Conservation (phyloP, 106 monocot species). For the Cymbidium sinense region DNA sequence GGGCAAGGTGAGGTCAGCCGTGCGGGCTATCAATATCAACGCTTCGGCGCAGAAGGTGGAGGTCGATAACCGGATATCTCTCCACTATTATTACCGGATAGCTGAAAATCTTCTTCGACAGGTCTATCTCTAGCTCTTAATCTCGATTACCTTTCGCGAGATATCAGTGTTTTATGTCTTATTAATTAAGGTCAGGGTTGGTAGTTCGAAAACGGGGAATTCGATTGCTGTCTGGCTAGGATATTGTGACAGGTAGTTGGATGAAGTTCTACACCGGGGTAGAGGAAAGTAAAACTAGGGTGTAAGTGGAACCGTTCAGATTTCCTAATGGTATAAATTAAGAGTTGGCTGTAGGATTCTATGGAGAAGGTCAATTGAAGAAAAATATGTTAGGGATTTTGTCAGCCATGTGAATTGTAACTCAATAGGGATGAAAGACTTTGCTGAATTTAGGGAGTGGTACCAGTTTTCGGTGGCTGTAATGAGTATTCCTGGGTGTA, state of each 20-base stretch:
- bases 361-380: not conserved
- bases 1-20: not conserved
- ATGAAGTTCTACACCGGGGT: not conserved
- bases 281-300: not conserved
- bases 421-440: not conserved
- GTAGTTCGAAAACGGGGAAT: not conserved
- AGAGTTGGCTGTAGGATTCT: not conserved
- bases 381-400: not conserved
- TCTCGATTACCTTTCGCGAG: not conserved
- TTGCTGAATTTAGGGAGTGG: not conserved
- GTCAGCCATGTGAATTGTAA: not conserved
- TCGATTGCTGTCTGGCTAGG: not conserved
- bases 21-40: conserved; percentile 62
- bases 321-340: not conserved
- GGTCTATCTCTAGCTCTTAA: conserved; percentile 24
- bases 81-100: conserved; percentile 74
- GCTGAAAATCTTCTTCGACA: conserved; percentile 68
- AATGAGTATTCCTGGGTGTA: not conserved
- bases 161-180: not conserved
- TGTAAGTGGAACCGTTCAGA: not conserved
- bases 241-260: not conserved
- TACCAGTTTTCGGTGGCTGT: no score
- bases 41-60: conserved; percentile 44
- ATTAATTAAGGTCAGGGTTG: not conserved
- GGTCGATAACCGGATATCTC: conserved; percentile 66